These are phyloP conservation scores for Cyclotella distinguenda DNA, from an alignment of 108 stramenopile species.

Conservation along the genomic window DNA sequence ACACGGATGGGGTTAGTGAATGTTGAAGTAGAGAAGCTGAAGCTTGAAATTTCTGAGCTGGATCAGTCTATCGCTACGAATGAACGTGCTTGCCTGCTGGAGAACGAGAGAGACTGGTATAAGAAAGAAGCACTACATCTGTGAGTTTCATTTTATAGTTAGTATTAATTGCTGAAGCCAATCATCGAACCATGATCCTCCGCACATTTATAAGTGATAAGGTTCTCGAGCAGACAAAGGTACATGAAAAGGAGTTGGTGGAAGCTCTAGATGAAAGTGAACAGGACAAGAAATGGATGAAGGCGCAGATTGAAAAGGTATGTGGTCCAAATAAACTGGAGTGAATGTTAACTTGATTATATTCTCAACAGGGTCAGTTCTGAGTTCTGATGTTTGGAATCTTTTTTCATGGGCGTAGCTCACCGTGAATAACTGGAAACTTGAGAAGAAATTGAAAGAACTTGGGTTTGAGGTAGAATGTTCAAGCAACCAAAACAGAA, in stretches of 20 bases:
- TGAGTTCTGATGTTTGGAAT: background rate
- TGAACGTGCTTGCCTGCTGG: conserved; percentile 29
- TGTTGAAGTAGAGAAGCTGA: conserved; percentile 20
- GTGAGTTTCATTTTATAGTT: no score
- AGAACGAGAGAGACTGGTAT: conserved; percentile 52
- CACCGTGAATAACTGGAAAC: background rate
- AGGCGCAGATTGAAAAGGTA: conserved; percentile 26
- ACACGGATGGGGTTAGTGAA: conserved; percentile 17
- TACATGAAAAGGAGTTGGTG: conserved; percentile 11
- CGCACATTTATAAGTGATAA: no score
- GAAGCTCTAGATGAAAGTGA: conserved; percentile 21
- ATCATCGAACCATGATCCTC: no score
- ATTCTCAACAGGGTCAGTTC: background rate
- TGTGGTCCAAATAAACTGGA: no score
- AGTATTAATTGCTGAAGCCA: no score
- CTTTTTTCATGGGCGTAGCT: background rate
- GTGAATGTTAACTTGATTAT: no score
- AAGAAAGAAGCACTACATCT: conserved; percentile 48
- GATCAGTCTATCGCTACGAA: conserved; percentile 40
- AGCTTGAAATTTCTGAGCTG: conserved; percentile 19
- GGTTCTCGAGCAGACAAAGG: conserved; percentile 26
- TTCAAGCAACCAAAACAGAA: no score
- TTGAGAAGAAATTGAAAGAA: conserved; percentile 25
- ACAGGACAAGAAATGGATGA: conserved; percentile 30
- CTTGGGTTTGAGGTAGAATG: conserved; percentile 6